Percentiles rank a stretch among this genome's conserved stretches.
Conservation (phyloP, 441 rosid genomes). For the Aleurites moluccanus region DNA sequence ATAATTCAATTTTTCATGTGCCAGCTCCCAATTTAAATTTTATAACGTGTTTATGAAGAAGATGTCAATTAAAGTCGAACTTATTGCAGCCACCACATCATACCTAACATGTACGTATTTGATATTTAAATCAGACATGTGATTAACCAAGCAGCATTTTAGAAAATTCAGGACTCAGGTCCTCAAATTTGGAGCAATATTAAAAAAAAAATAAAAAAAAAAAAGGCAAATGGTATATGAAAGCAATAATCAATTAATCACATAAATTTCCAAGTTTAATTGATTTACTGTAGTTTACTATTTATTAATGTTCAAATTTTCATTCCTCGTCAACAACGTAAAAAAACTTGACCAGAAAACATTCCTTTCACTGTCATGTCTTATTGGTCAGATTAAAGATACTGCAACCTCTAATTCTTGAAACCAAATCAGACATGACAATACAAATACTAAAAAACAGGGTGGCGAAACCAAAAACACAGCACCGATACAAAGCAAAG, state of each 20-base stretch:
- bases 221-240: background rate
- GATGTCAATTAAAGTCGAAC: background rate
- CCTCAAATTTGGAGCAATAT: background rate
- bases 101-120: background rate
- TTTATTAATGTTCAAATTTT: background rate
- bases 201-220: no score
- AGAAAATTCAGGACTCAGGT: background rate
- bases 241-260: no score
- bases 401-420: background rate
- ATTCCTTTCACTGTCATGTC: background rate
- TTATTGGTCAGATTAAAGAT: background rate
- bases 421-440: constrained; percentile 5
- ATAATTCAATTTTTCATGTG: background rate
- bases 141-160: background rate
- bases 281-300: no score
- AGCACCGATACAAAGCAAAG: background rate
- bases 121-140: background rate
- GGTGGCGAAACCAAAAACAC: background rate
- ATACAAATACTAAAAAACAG: no score
- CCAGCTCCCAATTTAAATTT: background rate
- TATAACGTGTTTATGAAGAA: background rate
- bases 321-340: background rate
- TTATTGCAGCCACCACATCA: background rate
- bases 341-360: background rate
- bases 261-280: background rate